Evolutionary conservation across 495 filamentous ascomycete genomes (phyloP), one percentile per base, ranked within the genome.

Genomic region (Haplographium delicatum): DNA sequence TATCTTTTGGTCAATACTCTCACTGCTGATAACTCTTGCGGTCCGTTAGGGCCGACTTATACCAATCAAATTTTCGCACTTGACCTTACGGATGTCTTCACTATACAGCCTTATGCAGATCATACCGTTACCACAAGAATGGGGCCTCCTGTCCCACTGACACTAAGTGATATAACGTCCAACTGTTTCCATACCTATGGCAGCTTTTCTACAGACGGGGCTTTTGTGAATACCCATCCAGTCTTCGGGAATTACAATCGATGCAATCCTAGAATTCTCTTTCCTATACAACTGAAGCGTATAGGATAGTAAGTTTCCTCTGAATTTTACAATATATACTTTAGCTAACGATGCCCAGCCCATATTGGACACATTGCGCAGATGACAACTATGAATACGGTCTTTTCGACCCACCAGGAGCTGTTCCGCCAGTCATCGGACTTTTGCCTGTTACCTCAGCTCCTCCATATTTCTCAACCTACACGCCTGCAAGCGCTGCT

Each of bases 1-100:
- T 71, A 71, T 49, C 52, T 71, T 44, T 28, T 63, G 18, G 57
- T 71, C 24, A 47, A 54, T 19, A 59, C 56, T 19, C 43, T 54
- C 13, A 37, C 9, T 6, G 56, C 30, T 9, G n/a, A 26, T 13
- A 59, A 59, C 37, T 6, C 28, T 4, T 59, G 56, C 22, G 46
- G 46, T 6, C 20, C 30, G 5, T 33, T 59, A 1, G 56, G 56
- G 7, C 56, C 56, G 22, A 59, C 50, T 2, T 54, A 22, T 25
- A 9, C 5, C n/a, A 49, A 54, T 28, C 23, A 43, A 45, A 43
- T 59, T 10, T 24, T 58, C 15, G 34, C 38, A 4, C 50, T 58
- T 50, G 26, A 31, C 22, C 42, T 47, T 3, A 45, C 50, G 18
- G 44, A 53, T 35, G 46, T 54, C 22, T 58, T 6, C 10, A 58